Evolutionary conservation across 2,329 filamentous ascomycete species (phyloP), one percentile per base, ranked within the genome.

Genomic region (Drechslerella coelobrocha): DNA sequence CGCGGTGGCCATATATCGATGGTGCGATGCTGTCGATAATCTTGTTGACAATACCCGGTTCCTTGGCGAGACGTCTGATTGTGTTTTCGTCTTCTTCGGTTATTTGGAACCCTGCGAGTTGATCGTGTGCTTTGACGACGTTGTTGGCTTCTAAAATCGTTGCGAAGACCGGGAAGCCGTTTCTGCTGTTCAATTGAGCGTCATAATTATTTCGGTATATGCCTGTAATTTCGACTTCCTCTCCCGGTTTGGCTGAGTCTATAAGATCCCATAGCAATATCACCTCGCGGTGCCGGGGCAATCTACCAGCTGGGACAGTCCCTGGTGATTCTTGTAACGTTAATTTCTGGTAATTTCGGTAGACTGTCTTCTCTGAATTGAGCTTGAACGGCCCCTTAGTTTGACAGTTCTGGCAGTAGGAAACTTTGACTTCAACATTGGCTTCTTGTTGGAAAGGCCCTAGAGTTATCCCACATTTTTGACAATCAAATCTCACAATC

Each of bases 131-230:
- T 80, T 99, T 99, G 80, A 97, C 88, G 3, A 97, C 87, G 75
- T 99, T 92, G 80, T 99, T 99, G 24, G 95, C 95, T 79, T 99
- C 94, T 2, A 99, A 85, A 68, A 99, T 94, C 0, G 94, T 99
- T 2, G 94, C 93, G 79, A 99, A 99, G 34, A 99, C 94, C 0
- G 94, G 94, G 81, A 99, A 97, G 2, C 94, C 94, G 77, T 97
- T 99, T 77, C 94, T 93, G 82, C 97, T 97, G 81, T 99, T 99
- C 60, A 99, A 85, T 75, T 96, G 91, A 2, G 94, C 92, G 78
- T 97, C 93, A 77, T 97, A 99, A 81, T 95, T 97, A 83, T 99
- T 99, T 76, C 92, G 89, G 81, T 99, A 99, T 75, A 96, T 90
- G 73, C 94, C 94, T 6, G 92, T 97, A 8, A 99, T 88, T 77